phyloP scores from a whole-genome alignment of 2,329 filamentous ascomycete species.

The Microdochium paspali region DNA sequence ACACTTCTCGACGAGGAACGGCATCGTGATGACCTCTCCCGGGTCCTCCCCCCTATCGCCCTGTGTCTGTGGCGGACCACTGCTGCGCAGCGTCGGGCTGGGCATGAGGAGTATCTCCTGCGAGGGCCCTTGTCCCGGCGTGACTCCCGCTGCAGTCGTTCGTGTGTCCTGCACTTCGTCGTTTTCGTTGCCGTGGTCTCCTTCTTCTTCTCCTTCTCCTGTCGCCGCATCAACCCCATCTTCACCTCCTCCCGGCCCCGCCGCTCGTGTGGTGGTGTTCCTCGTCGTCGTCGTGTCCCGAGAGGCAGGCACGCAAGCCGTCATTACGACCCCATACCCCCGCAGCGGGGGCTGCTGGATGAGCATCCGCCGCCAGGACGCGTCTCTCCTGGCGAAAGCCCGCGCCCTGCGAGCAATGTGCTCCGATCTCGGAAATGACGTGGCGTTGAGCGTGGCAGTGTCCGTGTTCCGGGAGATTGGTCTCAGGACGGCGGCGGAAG shows the following conservation, averaged over 20 bases:
- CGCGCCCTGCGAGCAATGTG: neutral
- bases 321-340: neutral
- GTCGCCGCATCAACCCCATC: no score
- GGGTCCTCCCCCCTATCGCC: neutral
- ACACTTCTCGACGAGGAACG: neutral
- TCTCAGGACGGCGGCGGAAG: neutral
- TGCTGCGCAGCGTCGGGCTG: neutral
- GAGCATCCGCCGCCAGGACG: slow-evolving; percentile 4
- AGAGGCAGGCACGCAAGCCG: neutral
- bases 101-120: neutral
- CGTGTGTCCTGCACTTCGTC: neutral
- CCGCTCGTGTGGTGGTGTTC: no score
- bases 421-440: neutral
- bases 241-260: no score
- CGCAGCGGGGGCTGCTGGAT: slow-evolving; percentile 4
- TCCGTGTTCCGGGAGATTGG: neutral
- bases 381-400: neutral
- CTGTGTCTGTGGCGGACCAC: neutral
- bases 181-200: neutral
- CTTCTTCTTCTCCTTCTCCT: no score
- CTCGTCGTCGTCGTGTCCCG: no score
- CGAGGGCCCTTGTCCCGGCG: no score
- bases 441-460: neutral
- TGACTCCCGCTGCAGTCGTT: neutral
- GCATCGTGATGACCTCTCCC: neutral